Evolutionary conservation across 176 grass and related monocot genomes (phyloP), one percentile per base, ranked within the genome.

Genomic region (Cocos nucifera): DNA sequence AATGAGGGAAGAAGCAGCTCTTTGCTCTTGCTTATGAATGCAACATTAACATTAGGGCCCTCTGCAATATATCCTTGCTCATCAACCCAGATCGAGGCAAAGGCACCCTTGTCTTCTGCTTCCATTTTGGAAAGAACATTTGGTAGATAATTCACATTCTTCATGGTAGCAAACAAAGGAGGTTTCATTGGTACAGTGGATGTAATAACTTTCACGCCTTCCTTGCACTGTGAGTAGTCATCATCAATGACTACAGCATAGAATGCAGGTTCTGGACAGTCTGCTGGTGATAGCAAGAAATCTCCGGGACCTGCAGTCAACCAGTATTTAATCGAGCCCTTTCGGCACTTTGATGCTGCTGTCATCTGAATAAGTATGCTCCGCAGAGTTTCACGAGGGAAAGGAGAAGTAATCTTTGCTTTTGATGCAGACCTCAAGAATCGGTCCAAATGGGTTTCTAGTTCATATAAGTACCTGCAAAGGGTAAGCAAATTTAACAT

Each of bases 131-230:
- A 80, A 3, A 97, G 81, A 49, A 84, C 92, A 66, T 97, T 97
- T 18, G 87, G 92, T 15, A 97, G 83, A 71, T 97, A 97, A 73
- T 91, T 91, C 17, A 88, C 92, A 59, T 97, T 97, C 79, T 97
- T 97, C 28, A 66, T 65, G 0, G 92, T 97, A 1, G 92, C 80
- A 55, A 91, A 85, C 23, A 76, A 19, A 57, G 87, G 81, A 49
- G 92, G 92, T 80, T 97, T 97, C 92, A 97, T 97, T 15, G 87
- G 87, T 22, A 88, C 77, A 0, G 69, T 64, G 9, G 92, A 64
- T 15, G 92, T 97, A 7, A 97, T 81, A 8, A 83, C 78, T 57
- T 74, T 74, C 18, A 97, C 81, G 5, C 87, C 84, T 44, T 78
- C 27, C 69, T 80, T 86, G 62, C 72, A 80, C 70, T 85, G 92